Conservation (phyloP, 1,139 yeast species). For the Hansenula sp. region DNA sequence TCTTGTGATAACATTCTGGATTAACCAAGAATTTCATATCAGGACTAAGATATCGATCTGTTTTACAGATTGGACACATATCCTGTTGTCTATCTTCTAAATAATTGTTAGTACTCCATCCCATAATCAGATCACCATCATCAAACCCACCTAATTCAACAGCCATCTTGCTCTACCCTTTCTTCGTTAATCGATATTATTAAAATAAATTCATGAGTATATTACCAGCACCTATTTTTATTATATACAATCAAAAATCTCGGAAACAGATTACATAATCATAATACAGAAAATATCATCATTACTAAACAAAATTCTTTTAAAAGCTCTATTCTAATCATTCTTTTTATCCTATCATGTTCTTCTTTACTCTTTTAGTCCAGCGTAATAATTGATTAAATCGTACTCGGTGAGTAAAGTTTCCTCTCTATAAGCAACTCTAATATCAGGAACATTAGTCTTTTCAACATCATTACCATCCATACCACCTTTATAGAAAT, state of each 20-base stretch:
- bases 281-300: too few relatives aligned
- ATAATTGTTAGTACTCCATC: neutral
- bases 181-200: neutral
- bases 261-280: too few relatives aligned
- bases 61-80: slow-evolving; percentile 97
- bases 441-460: slow-evolving; percentile 89
- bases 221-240: too few relatives aligned
- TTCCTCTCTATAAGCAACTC: slow-evolving; percentile 78
- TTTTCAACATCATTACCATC: slow-evolving; percentile 86
- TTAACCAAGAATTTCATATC: slow-evolving; percentile 89
- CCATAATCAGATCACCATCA: neutral
- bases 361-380: slow-evolving; percentile 11
- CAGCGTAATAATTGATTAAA: slow-evolving; percentile 59
- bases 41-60: slow-evolving; percentile 90
- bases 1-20: slow-evolving; percentile 96
- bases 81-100: slow-evolving; percentile 35
- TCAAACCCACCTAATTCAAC: slow-evolving; percentile 1
- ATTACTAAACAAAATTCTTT: too few relatives aligned
- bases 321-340: too few relatives aligned
- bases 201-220: neutral
- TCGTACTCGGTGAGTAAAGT: slow-evolving; percentile 74
- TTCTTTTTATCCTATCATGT: too few relatives aligned
- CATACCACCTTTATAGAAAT: slow-evolving; percentile 57
- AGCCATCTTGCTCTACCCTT: neutral
- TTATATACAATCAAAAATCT: too few relatives aligned